Evolutionary conservation across 148 eudicot species (phyloP), one percentile per base, ranked within the genome.

Genomic region (Linanthus parryae): DNA sequence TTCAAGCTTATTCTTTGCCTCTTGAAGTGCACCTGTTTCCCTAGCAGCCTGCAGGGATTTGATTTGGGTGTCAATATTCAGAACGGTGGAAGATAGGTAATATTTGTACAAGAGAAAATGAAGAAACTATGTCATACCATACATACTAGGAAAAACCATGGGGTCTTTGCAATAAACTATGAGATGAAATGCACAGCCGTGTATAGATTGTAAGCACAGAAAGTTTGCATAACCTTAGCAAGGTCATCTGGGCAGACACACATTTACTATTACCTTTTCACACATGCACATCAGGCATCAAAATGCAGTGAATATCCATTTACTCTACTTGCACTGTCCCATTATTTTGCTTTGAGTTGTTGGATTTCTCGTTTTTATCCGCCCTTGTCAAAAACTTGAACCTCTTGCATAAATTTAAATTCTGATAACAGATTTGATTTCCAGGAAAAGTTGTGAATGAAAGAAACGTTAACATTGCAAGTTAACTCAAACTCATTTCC

Each of bases 1-100:
- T 65, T 94, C 92, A 61, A 88, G 95, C 73, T 94, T 94, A 72
- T 94, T 95, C 67, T 94, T 94, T n/a, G 99, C 99, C 72, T 94
- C 95, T 75, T 76, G 84, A 23, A 94, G 85, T 27, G 92, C 96
- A 57, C 99, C 99, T 27, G 99, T 88, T 52, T 94, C 96, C 77
- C 95, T 84, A 38, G 99, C 89, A 45, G 88, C 96, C 99, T 94
- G 79, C 58, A 70, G 35, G 62, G 55, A 55, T 35, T 52, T 48
- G 56, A 66, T 42, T 38, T 48, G 28, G 17, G 35, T 39, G 7
- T 56, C n/a, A 61, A 20, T 33, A 14, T 44, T 46, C 56, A 68
- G 56, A 40, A 21, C 18, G 3, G 2, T 14, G 7, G 29, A 28
- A 43, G 10, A 18, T n/a, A n/a, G n/a, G n/a, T n/a, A n/a, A n/a